phyloP scores from a whole-genome alignment of 1,139 yeast genomes.

The Pichia sp. region DNA sequence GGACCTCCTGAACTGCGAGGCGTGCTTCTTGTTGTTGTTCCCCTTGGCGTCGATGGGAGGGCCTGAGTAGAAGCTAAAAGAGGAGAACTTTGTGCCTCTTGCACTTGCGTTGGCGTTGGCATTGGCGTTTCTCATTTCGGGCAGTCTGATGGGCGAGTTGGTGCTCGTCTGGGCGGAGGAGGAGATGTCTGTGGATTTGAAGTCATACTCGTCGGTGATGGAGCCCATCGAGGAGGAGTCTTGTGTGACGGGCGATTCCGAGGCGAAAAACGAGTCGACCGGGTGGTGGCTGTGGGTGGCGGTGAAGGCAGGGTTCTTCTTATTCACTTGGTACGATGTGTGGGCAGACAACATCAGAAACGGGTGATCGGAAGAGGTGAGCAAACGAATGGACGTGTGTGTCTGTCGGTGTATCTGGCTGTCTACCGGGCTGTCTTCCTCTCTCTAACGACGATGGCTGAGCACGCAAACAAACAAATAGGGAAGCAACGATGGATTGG shows the following conservation, averaged over 20 bases:
- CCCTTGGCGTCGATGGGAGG: constrained; percentile 31
- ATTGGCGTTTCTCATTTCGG: not conserved
- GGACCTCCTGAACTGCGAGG: constrained; percentile 46
- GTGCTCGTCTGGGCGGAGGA: constrained; percentile 36
- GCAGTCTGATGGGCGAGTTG: constrained; percentile 22
- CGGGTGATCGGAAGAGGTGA: not conserved
- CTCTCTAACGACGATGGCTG: too few relatives aligned
- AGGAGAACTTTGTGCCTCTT: constrained; percentile 21
- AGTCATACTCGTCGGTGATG: constrained; percentile 32
- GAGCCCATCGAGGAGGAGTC: constrained; percentile 31
- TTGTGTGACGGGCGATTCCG: constrained; percentile 20
- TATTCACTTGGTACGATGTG: constrained; percentile 4
- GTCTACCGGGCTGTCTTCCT: not conserved
- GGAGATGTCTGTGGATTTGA: constrained; percentile 29
- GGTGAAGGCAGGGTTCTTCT: not conserved
- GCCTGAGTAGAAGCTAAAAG: constrained; percentile 34
- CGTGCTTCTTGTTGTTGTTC: constrained; percentile 33
- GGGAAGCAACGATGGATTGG: too few relatives aligned
- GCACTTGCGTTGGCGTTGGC: not conserved
- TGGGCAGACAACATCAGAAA: constrained; percentile 7
- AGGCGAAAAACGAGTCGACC: not conserved
- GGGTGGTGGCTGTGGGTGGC: not conserved
- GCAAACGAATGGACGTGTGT: not conserved
- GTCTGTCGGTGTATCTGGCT: not conserved
- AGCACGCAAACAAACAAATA: too few relatives aligned